Evolutionary conservation across 352 stramenopile species (phyloP).

Genomic region (Pythium folliculosum): DNA sequence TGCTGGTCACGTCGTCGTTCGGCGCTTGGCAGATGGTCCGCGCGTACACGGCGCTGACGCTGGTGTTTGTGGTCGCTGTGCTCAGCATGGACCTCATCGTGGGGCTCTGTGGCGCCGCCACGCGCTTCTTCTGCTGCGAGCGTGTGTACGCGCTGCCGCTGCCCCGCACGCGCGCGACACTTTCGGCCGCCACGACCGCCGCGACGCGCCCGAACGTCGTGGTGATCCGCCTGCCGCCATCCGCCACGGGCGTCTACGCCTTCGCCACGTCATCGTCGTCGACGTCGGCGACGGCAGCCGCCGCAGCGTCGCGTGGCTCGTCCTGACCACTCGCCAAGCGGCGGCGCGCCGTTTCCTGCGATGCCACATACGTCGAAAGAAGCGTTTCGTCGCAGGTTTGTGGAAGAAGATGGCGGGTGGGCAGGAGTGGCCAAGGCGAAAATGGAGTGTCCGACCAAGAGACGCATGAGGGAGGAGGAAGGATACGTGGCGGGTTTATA

Average conservation of each 20-base stretch:
- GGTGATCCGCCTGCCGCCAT: conserved; percentile 18
- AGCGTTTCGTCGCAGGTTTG: not conserved
- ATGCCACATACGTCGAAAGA: not conserved
- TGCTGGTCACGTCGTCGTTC: not conserved
- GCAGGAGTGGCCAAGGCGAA: not conserved
- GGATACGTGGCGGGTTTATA: not conserved
- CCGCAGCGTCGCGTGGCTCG: not conserved
- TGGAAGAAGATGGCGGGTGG: not conserved
- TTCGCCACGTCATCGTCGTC: conserved; percentile 8
- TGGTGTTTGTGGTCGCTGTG: conserved; percentile 20
- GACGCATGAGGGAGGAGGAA: not conserved
- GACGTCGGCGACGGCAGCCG: not conserved
- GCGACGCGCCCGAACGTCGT: conserved; percentile 17
- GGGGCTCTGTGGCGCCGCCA: conserved; percentile 17
- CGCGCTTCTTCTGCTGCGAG: conserved; percentile 30
- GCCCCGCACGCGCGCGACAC: conserved; percentile 1
- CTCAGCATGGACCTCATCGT: conserved; percentile 23
- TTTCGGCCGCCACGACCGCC: not conserved
- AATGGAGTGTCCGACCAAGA: not conserved
- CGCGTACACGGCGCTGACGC: conserved; percentile 6
- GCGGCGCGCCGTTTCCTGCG: not conserved
- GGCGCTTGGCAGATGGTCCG: conserved; percentile 8
- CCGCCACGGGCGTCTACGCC: conserved; percentile 8
- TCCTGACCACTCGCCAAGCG: not conserved
- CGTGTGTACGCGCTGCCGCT: conserved; percentile 21